Evolutionary conservation across 2,329 filamentous ascomycete species (phyloP).

Genomic region (Phaeosphaeriaceae sp.): DNA sequence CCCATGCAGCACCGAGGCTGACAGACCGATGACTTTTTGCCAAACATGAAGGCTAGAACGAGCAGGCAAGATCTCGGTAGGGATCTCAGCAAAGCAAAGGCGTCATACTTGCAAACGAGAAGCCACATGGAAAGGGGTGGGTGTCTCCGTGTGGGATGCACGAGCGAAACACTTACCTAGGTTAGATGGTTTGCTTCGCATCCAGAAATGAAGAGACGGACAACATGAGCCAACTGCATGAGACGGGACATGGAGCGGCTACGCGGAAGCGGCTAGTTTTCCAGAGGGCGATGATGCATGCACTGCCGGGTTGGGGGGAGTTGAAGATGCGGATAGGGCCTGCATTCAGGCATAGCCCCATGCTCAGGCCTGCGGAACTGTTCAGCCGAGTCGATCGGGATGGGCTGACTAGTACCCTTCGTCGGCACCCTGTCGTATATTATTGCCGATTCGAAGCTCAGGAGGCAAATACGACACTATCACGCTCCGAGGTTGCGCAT

Average conservation of each 20-base stretch:
- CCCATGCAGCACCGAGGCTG: not conserved
- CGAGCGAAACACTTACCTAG: constrained; percentile 3
- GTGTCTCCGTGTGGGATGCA: constrained; percentile 11
- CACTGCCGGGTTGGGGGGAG: not conserved
- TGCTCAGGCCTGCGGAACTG: too few species aligned
- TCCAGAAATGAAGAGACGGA: constrained; percentile 2
- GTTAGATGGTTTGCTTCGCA: constrained; percentile 7
- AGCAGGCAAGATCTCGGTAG: too few species aligned
- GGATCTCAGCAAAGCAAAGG: too few species aligned
- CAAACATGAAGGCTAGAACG: not conserved
- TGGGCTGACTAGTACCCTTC: too few species aligned
- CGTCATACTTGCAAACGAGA: constrained; percentile 5
- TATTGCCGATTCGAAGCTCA: too few species aligned
- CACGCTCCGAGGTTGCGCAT: too few species aligned
- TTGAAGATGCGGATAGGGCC: not conserved
- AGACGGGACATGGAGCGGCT: not conserved
- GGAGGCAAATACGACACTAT: too few species aligned
- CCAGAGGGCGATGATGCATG: constrained; percentile 14
- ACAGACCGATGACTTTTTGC: not conserved
- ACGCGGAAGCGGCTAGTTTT: constrained; percentile 22
- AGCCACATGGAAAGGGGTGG: constrained; percentile 11
- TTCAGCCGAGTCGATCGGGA: too few species aligned
- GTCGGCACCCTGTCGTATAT: too few species aligned
- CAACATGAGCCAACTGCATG: constrained; percentile 3
- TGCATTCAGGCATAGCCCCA: not conserved